Base-by-base conservation (phyloP, 176 grass and related monocot species). In the Dendrocalamus sinicus region DNA sequence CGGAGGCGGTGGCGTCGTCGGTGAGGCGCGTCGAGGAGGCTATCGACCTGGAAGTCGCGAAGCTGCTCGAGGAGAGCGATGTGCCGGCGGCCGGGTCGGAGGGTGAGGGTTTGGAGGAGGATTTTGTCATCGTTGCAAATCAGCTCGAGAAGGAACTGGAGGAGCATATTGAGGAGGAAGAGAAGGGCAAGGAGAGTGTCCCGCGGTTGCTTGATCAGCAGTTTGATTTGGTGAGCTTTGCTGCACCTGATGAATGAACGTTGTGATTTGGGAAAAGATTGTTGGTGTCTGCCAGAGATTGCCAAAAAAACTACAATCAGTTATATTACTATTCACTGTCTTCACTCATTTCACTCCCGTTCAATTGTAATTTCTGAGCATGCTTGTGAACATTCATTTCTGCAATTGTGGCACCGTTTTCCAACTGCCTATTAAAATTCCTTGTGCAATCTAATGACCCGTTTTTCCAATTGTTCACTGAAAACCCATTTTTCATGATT, bases 41-140 rank as follows among this genome's bases (percentile, higher is more conserved):
- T 28, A 51, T 73, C 71, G 46, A 51, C 14, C 23, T 51, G 10
- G 23, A 28, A 16, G 71, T 73, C 22, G 69, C 22, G 4, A 72
- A 72, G 43, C 22, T 46, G 22, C 40, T 12, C 43, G 69, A 54
- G 28, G 55, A 61, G 4, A 44, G 35, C 20, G 12, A 16, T 58
- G 51, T 78, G 20, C 81, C 62, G 3, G 60, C 44, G 9, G 81
- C 77, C 72, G 89, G 81, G 14, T 88, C 87, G 0, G 86, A 82
- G 20, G 86, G 89, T 17, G 90, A 94, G 37, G 87, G 85, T 76
- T 73, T 97, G 78, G 95, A 95, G 85, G 93, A 98, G 65, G 96
- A 98, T 87, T 98, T 94, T 47, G 88, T 95, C 43, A 43, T 95
- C 12, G 63, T 91, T 41, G 93, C 91, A 54, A 92, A 91, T 86